Percentiles rank a stretch among this genome's conserved stretches.
Conservation (phyloP, 768 basidiomycete species). For the Ephemerocybe angulata region DNA sequence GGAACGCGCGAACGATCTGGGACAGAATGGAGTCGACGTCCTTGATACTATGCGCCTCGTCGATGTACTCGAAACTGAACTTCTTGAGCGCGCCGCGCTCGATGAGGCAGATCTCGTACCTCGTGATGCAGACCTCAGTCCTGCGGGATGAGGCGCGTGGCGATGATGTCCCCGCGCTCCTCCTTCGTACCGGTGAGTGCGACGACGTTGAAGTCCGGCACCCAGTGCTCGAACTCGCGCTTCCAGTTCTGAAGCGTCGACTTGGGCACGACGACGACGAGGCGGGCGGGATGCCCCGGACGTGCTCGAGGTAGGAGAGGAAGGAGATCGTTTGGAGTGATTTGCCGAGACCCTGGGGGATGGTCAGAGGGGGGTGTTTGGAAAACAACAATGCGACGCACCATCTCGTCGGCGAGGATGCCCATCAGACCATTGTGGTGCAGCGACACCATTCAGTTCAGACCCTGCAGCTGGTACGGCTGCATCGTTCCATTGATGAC, state of each 20-base stretch:
- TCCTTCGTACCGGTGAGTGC: conserved; percentile 97
- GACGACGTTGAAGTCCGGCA: conserved; percentile 72
- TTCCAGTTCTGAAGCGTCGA: conserved; percentile 98
- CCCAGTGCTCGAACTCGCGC: conserved; percentile 97
- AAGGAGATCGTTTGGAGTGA: conserved; percentile 94
- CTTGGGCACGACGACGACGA: conserved; percentile 91
- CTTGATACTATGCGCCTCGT: conserved; percentile 96
- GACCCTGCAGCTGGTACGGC: conserved; percentile 90
- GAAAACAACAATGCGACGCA: conserved; percentile 24
- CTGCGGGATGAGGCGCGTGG: conserved; percentile 72
- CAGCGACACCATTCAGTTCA: conserved; percentile 98
- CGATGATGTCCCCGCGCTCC: conserved; percentile 80
- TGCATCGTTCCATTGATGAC: conserved; percentile 86
- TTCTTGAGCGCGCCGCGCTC: conserved; percentile 92
- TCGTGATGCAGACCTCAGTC: conserved; percentile 90
- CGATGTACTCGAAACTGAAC: conserved; percentile 79
- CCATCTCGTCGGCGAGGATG: conserved; percentile 95
- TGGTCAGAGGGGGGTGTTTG: conserved; percentile 9
- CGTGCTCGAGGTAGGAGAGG: conserved; percentile 88
- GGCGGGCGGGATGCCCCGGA: conserved; percentile 89
- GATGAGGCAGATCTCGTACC: conserved; percentile 91
- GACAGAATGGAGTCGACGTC: too few relatives aligned
- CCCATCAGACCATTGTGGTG: conserved; percentile 96
- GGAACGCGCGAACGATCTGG: too few relatives aligned
- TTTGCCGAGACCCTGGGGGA: conserved; percentile 81